Evolutionary conservation across 73 alveolate genomes (phyloP).

Genomic region (Durusdinium trenchii): DNA sequence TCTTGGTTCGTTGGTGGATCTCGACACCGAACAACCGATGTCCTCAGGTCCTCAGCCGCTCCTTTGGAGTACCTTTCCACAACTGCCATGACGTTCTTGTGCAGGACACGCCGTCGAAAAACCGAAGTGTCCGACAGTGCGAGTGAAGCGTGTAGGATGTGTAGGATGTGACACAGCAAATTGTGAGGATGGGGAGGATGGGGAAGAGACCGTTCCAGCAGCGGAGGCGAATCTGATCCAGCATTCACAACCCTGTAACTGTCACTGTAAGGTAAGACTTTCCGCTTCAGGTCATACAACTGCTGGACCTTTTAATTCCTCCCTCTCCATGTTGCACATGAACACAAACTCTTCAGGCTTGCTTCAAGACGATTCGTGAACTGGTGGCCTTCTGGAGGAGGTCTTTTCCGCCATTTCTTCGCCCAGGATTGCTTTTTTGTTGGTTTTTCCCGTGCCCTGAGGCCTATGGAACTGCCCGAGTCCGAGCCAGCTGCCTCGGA

Average conservation of each 20-base stretch:
- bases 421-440: not conserved
- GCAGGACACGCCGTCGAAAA: not conserved
- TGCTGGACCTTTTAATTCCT: not conserved
- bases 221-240: no score
- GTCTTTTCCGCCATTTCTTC: not conserved
- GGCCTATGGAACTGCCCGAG: slow-evolving; percentile 40
- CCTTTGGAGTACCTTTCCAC: slow-evolving; percentile 46
- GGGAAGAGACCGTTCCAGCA: slow-evolving; percentile 43
- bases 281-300: no score
- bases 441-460: not conserved
- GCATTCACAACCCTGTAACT: no score
- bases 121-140: not conserved
- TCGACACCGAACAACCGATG: not conserved
- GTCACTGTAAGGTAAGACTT: no score
- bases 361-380: slow-evolving; percentile 55
- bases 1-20: no score
- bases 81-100: slow-evolving; percentile 48
- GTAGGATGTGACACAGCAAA: not conserved
- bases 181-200: slow-evolving; percentile 62
- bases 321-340: not conserved
- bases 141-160: not conserved
- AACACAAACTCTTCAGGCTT: slow-evolving; percentile 2
- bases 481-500: not conserved
- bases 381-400: slow-evolving; percentile 86
- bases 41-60: slow-evolving; percentile 36